These are phyloP conservation scores for Termitomyces sp. DNA, from an alignment of 768 basidiomycete genomes.

Conservation along the genomic window DNA sequence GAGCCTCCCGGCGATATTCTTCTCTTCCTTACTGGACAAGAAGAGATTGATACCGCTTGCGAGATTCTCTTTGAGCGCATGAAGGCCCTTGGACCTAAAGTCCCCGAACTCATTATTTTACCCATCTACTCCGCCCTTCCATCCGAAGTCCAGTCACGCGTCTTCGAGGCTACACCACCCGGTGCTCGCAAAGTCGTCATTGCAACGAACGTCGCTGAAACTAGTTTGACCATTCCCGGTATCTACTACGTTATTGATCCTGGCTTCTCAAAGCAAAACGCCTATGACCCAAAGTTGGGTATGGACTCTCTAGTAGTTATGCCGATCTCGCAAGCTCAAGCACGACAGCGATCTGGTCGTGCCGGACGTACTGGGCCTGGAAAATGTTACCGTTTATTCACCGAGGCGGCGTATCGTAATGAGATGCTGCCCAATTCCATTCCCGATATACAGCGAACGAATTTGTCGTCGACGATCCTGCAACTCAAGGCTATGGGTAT, in stretches of 20 bases:
- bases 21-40: constrained; percentile 97
- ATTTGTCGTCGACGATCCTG: constrained; percentile 88
- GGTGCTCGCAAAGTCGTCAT: constrained; percentile 99
- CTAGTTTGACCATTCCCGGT: constrained; percentile 95
- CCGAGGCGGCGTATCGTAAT: constrained; percentile 96
- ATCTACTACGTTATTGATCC: constrained; percentile 99
- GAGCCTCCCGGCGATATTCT: constrained; percentile 96
- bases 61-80: constrained; percentile 98
- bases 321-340: constrained; percentile 98
- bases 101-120: constrained; percentile 93
- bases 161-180: constrained; percentile 97
- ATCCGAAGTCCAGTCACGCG: constrained; percentile 95
- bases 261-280: constrained; percentile 98
- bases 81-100: constrained; percentile 98
- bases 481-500: constrained; percentile 99
- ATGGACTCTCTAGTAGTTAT: constrained; percentile 99
- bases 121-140: constrained; percentile 98
- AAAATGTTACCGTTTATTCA: constrained; percentile 97
- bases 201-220: constrained; percentile 99
- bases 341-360: constrained; percentile 91
- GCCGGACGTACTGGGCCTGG: constrained; percentile 98
- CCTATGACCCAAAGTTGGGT: constrained; percentile 93
- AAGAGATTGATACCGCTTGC: constrained; percentile 97
- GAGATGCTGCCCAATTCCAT: constrained; percentile 98
- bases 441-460: constrained; percentile 96